phyloP scores from a whole-genome alignment of 2,329 filamentous ascomycete species.

The Knoxdaviesia capensis region DNA sequence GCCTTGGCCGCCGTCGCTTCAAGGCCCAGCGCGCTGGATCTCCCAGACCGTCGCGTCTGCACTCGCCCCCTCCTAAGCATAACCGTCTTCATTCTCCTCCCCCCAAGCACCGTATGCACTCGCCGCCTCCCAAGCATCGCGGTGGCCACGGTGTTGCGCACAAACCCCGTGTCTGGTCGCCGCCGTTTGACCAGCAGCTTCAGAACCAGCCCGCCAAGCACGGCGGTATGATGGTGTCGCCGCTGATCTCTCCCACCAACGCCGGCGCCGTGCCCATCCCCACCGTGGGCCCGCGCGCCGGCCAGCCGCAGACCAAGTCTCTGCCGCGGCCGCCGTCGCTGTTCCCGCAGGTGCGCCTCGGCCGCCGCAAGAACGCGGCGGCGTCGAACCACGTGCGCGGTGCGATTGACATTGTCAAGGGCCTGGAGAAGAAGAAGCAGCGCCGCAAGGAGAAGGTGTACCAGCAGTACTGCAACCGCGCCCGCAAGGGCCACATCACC shows the following conservation, averaged over 20 bases:
- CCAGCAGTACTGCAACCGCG: conserved; percentile 73
- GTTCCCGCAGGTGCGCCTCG: conserved; percentile 33
- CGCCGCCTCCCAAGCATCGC: conserved; percentile 16
- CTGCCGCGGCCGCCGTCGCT: conserved; percentile 61
- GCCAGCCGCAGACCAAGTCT: conserved; percentile 63
- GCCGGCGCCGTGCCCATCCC: conserved; percentile 13
- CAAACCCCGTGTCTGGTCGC: conserved; percentile 23
- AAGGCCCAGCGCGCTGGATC: conserved; percentile 27
- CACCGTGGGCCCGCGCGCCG: conserved; percentile 35
- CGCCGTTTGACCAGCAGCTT: conserved; percentile 33
- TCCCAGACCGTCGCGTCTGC: conserved; percentile 19
- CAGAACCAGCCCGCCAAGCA: too few relatives aligned
- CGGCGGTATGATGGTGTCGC: conserved; percentile 27
- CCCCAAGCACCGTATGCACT: conserved; percentile 15
- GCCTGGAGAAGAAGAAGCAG: conserved; percentile 83
- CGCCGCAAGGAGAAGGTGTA: conserved; percentile 83
- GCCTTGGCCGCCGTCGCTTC: conserved; percentile 21
- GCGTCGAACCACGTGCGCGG: conserved; percentile 54
- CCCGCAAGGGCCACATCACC: conserved; percentile 43
- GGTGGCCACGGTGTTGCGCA: conserved; percentile 3
- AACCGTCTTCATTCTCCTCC: conserved; percentile 14
- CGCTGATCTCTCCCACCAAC: conserved; percentile 49
- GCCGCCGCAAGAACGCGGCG: conserved; percentile 15
- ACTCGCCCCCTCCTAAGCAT: conserved; percentile 22
- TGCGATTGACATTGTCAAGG: conserved; percentile 96